A percentile compares a stretch with the other conserved stretches of the same genome.
These are phyloP conservation scores for Pholiota molesta DNA, from an alignment of 768 basidiomycete species.

Conservation along the genomic window DNA sequence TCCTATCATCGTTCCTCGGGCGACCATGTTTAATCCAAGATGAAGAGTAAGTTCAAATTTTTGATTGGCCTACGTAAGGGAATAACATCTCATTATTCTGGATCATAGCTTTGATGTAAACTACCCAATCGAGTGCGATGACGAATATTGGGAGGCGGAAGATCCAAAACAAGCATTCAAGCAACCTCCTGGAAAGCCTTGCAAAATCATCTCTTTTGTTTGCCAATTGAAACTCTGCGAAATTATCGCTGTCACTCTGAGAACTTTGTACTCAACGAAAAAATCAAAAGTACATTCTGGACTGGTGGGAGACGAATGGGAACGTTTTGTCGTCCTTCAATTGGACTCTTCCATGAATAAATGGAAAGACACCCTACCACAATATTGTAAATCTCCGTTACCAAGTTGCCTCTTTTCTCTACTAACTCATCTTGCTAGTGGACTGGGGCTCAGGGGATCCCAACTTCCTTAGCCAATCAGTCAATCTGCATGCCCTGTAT, in stretches of 20 bases:
- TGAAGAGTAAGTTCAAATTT: constrained; percentile 52
- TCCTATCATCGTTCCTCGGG: constrained; percentile 54
- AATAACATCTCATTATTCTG: not conserved
- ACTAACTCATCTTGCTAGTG: constrained; percentile 26
- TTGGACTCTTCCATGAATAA: constrained; percentile 62
- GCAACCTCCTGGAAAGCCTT: constrained; percentile 65
- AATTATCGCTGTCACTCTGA: constrained; percentile 61
- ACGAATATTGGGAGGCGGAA: constrained; percentile 47
- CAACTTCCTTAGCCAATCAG: constrained; percentile 52
- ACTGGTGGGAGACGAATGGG: constrained; percentile 56
- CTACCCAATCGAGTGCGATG: constrained; percentile 60
- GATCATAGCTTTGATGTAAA: constrained; percentile 62
- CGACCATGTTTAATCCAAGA: constrained; percentile 69
- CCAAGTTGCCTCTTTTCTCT: not conserved
- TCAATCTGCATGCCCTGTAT: constrained; percentile 41
- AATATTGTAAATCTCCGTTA: constrained; percentile 43
- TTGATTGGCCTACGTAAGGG: not conserved
- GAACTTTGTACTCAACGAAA: constrained; percentile 53
- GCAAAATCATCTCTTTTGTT: constrained; percentile 54
- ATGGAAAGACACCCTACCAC: constrained; percentile 64
- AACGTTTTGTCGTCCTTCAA: constrained; percentile 56
- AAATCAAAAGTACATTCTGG: constrained; percentile 39
- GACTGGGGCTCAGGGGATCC: constrained; percentile 39
- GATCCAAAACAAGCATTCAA: constrained; percentile 53
- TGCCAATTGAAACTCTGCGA: constrained; percentile 56